Evolutionary conservation across 2,329 filamentous ascomycete species (phyloP), one percentile per base, ranked within the genome.

Genomic region (Pseudogymnoascus sp.): DNA sequence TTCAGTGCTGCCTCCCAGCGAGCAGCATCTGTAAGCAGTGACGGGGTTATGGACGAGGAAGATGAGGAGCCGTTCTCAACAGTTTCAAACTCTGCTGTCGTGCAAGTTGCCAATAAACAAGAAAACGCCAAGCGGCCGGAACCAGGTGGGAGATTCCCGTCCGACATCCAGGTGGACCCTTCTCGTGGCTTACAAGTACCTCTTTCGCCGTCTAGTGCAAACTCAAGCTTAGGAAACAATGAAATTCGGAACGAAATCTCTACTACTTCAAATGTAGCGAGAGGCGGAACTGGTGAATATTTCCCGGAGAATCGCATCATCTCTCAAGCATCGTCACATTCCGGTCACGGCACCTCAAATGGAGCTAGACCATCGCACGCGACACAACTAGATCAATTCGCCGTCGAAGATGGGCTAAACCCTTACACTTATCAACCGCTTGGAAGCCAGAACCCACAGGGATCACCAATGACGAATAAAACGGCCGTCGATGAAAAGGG

Each of bases 121-220:
- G 81, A 83, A 64, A 73, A 75, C 61, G 80, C 83, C 70, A 83
- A 83, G 76, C 87, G 92, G 76, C 90, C 91, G 74, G 86, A 90
- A 83, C 88, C 91, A 87, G 93, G 93, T 87, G 93, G 93, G 81
- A 87, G 93, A 76, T 99, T 99, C 80, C 93, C 93, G 78, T 96
- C 90, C 78, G 93, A 97, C 81, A 81, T 97, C 71, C 87, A 92
- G 79, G 84, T 96, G 75, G 89, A 92, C 76, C 80, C 82, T 66
- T 78, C 85, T 74, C 87, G 90, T 80, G 88, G 89, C 81, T 87
- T 91, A 86, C 88, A 92, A 77, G 87, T 85, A 73, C 85, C 89
- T 73, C 80, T 87, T 73, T 91, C 90, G 72, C 89, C 89, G 65
- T 90, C 89, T 81, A 96, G 90, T 81, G 86, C 87, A 76, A 91